Evolutionary conservation across 371 early-diverging fungal genomes (phyloP), one percentile per base, ranked within the genome.

Genomic region (Apophysomyces elegans): DNA sequence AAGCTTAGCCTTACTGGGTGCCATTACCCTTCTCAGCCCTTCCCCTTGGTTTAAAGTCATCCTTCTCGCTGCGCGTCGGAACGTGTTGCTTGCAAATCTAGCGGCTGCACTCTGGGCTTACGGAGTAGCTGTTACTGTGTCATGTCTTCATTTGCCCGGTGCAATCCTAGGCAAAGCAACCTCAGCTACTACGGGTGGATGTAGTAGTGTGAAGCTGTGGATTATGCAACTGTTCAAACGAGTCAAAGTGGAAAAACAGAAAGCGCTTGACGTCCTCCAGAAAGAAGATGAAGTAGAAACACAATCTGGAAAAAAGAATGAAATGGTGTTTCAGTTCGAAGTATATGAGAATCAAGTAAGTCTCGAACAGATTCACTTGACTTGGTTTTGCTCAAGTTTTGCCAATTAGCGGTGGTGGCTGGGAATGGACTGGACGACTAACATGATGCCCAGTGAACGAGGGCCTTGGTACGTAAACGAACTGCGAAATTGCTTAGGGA

Each of bases 241-340:
- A 2, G 70, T 67, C 7, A 66, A 64, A 18, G 57, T 43, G 0
- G 70, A 75, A 35, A 75, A 72, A 44, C 26, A 47, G 47, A 73
- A 69, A 26, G 74, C 76, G 38, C 11, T 71, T 14, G 16, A 65
- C n/a, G 18, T 46, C 0, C 16, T 70, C 7, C 26, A 66, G 7
- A 18, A 32, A 39, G 59, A 21, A 16, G 38, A 43, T 39, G 62
- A 66, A 6, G 39, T 45, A n/a, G 62, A 64, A 54, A 18, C 44
- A 12, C 37, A 44, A 1, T 36, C 37, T 13, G 71, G 73, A 9
- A 62, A 54, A 37, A 68, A 71, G 8, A 77, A 65, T 32, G 81
- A 81, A 44, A 75, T 81, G 77, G 65, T 78, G 0, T 81, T 81
- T 45, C 79, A 81, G 37, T 81, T 81, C 63, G 81, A 81, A 56